These are phyloP conservation scores for Tolypocladium tropicale DNA, from an alignment of 2,329 filamentous ascomycete species.

Conservation along the genomic window DNA sequence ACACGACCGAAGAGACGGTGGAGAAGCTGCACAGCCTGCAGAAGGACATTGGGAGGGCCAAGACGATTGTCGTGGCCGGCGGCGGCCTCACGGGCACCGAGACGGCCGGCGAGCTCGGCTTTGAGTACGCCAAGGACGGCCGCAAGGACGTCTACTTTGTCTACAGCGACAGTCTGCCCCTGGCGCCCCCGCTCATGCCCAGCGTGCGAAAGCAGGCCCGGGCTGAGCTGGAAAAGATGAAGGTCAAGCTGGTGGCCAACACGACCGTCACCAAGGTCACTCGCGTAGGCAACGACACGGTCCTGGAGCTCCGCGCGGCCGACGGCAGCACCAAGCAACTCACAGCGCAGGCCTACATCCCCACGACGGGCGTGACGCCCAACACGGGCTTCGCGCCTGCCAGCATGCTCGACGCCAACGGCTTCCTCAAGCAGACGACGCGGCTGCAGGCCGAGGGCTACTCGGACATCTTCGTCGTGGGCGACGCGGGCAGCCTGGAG, in stretches of 20 bases:
- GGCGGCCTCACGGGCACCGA: conserved; percentile 41
- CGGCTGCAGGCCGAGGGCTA: conserved; percentile 24
- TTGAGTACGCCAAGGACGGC: conserved; percentile 30
- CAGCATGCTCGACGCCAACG: conserved; percentile 21
- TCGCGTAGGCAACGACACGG: conserved; percentile 13
- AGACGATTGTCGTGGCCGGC: conserved; percentile 40
- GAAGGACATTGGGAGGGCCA: conserved; percentile 27
- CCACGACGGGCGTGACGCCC: conserved; percentile 31
- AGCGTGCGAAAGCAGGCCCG: conserved; percentile 27
- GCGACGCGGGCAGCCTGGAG: conserved; percentile 33
- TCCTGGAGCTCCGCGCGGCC: conserved; percentile 22
- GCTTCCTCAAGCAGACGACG: conserved; percentile 26
- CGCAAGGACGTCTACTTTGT: conserved; percentile 37
- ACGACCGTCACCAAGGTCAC: conserved; percentile 23
- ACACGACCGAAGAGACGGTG: conserved; percentile 30
- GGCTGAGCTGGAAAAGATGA: conserved; percentile 30
- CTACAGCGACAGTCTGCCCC: conserved; percentile 26
- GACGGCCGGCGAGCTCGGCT: conserved; percentile 39
- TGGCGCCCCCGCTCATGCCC: conserved; percentile 19
- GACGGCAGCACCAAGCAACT: conserved; percentile 26
- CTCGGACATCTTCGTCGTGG: conserved; percentile 32
- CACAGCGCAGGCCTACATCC: conserved; percentile 33
- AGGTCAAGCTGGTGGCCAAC: conserved; percentile 29
- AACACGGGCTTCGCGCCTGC: conserved; percentile 35
- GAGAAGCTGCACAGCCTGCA: conserved; percentile 25